Evolutionary conservation across 805 yeast species (phyloP).

Genomic region (Yueomyces sinensis): DNA sequence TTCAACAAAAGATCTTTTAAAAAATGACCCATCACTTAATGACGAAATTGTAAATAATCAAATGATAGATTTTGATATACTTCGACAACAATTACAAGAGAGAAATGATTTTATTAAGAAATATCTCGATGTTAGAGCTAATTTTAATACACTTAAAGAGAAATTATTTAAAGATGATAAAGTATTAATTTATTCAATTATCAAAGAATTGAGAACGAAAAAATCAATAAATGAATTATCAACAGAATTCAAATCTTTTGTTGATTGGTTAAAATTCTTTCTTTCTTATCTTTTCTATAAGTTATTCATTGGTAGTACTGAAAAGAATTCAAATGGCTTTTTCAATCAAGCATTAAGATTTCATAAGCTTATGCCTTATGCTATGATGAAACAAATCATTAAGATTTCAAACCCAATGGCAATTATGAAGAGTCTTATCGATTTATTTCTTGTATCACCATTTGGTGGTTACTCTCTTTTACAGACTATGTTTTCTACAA

Average conservation of each 20-base stretch:
- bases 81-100: constrained; percentile 55
- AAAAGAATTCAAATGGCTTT: constrained; percentile 45
- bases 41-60: constrained; percentile 4
- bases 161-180: constrained; percentile 32
- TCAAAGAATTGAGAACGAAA: constrained; percentile 48
- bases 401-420: constrained; percentile 80
- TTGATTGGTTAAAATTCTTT: constrained; percentile 69
- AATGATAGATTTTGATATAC: constrained; percentile 42
- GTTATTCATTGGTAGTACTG: constrained; percentile 48
- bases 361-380: constrained; percentile 72
- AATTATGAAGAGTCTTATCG: constrained; percentile 67
- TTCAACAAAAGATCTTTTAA: constrained; percentile 9
- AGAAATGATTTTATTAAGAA: constrained; percentile 37
- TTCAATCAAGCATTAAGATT: constrained; percentile 56
- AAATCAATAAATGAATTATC: constrained; percentile 41
- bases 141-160: constrained; percentile 26
- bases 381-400: constrained; percentile 60
- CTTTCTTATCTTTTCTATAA: constrained; percentile 73
- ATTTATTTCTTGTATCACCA: constrained; percentile 70
- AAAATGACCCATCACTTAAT: background rate
- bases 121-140: background rate
- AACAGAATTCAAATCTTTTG: constrained; percentile 48
- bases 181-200: constrained; percentile 44
- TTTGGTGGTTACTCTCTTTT: constrained; percentile 54
- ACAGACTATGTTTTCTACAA: constrained; percentile 60